Base-by-base conservation (phyloP, 441 rosid species). In the Eruca vesicaria region DNA sequence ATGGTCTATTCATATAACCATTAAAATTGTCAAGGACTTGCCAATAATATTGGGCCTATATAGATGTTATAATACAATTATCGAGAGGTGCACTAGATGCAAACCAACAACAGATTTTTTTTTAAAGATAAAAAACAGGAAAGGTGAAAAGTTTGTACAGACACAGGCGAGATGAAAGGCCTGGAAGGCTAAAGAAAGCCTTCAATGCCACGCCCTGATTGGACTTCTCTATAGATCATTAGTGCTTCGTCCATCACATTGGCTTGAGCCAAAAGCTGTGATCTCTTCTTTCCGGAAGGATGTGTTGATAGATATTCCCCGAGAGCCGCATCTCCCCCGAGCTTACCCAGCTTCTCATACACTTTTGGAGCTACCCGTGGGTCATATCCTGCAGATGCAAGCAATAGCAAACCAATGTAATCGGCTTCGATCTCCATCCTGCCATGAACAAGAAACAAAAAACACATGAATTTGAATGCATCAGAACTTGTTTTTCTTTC, bases 171-270 rank as follows among this genome's bases (percentile, higher is more conserved):
- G 60, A 33, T 32, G 61, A 53, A 2, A 35, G 61, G 36, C 7
- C 50, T 8, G 12, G 33, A 64, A 3, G n/a, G 32, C 82, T 89
- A 93, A 62, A 93, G 93, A 84, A 92, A 93, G 52, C 99, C 98
- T 85, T 90, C 94, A 21, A 84, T 68, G 23, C 87, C 90, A 12
- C 79, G 90, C 33, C 98, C 97, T n/a, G 95, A 18, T 18, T 63
- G 52, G 7, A 62, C 82, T 33, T 91, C 95, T 73, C 97, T 79
- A 77, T 90, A 91, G 29, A 93, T 81, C 60, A 68, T 15, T 11
- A 93, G 81, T 53, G 97, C 99, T 84, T 91, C 98, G 73, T 93
- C 93, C 98, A 96, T 96, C 79, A 96, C 96, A 70, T 88, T 38
- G 63, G 99, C 97, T 74, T 82, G 84, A 63, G 94, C 88, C 66